Percentiles rank a stretch among this genome's conserved stretches.
phyloP scores from a whole-genome alignment of 129 eudicot species.

The Pseudognaphalium luteoalbum region DNA sequence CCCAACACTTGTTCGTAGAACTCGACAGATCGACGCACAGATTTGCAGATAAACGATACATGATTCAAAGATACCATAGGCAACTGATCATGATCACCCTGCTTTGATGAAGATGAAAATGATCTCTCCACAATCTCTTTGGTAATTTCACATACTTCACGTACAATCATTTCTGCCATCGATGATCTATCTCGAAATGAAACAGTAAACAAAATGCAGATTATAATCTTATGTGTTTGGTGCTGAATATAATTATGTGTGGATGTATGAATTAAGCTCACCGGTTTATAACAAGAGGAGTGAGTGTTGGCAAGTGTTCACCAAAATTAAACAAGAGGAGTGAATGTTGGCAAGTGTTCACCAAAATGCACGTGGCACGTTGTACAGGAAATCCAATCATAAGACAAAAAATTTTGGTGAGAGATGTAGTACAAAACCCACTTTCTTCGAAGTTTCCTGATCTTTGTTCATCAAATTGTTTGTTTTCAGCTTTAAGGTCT shows the following conservation, averaged over 20 bases:
- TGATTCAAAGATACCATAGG: slow-evolving; percentile 64
- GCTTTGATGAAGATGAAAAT: not conserved
- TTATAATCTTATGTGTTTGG: not conserved
- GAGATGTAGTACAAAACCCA: slow-evolving; percentile 1
- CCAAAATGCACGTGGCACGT: not conserved
- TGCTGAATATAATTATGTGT: not conserved
- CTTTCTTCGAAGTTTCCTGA: slow-evolving; percentile 12
- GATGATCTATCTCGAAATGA: too few species aligned
- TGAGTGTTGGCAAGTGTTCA: not conserved
- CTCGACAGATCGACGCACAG: slow-evolving; percentile 49
- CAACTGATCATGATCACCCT: slow-evolving; percentile 20
- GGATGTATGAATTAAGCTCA: not conserved
- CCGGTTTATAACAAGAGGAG: not conserved
- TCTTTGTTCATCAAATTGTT: not conserved
- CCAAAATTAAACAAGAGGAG: too few species aligned
- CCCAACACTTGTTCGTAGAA: slow-evolving; percentile 67
- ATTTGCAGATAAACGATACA: slow-evolving; percentile 68
- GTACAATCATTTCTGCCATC: too few species aligned
- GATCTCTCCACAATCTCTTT: not conserved
- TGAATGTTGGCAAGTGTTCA: too few species aligned
- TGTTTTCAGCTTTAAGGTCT: not conserved
- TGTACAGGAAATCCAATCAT: not conserved
- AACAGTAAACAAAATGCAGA: too few species aligned
- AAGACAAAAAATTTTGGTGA: not conserved
- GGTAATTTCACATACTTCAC: not conserved